Percentiles rank a stretch among this genome's conserved stretches.
phyloP scores from a whole-genome alignment of 257 asterid species.

The Gardenia jasminoides region DNA sequence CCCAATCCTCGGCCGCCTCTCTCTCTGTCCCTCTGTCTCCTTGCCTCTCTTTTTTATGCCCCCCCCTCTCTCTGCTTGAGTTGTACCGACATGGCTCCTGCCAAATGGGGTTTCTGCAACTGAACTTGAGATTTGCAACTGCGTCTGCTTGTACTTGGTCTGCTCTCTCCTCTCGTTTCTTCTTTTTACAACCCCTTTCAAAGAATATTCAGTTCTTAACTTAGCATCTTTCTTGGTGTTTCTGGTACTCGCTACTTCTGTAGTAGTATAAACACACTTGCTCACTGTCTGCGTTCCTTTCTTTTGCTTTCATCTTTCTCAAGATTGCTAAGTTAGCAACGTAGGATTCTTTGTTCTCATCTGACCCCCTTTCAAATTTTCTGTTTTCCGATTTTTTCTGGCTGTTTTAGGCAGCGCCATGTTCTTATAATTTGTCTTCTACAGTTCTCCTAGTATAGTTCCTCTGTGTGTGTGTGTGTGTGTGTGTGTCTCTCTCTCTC shows the following conservation, averaged over 20 bases:
- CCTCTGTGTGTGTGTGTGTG: too few relatives aligned
- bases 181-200: not conserved
- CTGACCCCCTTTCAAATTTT: not conserved
- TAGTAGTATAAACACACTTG: too few relatives aligned
- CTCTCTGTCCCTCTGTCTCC: slow-evolving; percentile 12
- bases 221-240: slow-evolving; percentile 14
- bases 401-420: not conserved
- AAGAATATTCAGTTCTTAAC: slow-evolving; percentile 18
- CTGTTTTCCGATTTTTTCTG: not conserved
- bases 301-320: not conserved
- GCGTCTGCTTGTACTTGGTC: slow-evolving; percentile 11
- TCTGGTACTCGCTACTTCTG: not conserved
- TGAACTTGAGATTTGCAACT: slow-evolving; percentile 14
- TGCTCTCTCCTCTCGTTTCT: slow-evolving; percentile 4
- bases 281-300: not conserved
- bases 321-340: not conserved
- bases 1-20: slow-evolving; percentile 11
- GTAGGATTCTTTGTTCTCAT: slow-evolving; percentile 4
- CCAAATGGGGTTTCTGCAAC: slow-evolving; percentile 20
- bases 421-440: not conserved
- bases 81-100: slow-evolving; percentile 47
- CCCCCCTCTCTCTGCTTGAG: slow-evolving; percentile 18
- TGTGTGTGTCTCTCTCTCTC: not conserved
- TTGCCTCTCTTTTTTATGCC: not conserved
- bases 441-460: too few relatives aligned